Evolutionary conservation across 2,329 filamentous ascomycete genomes (phyloP), one percentile per base, ranked within the genome.

Genomic region (Cordyceps militaris): DNA sequence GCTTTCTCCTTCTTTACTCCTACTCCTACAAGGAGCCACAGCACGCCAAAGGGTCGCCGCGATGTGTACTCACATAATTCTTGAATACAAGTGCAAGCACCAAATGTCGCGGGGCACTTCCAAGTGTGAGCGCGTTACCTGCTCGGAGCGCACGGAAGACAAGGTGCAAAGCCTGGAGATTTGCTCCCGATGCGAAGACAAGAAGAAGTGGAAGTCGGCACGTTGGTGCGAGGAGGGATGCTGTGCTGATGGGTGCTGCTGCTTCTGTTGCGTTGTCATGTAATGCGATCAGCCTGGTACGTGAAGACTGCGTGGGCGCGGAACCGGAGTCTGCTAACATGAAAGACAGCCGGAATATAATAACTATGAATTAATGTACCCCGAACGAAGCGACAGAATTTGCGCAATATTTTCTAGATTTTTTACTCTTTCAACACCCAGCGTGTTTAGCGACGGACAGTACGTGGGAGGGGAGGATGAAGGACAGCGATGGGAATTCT

Each of bases 201-300:
- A 61, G n/a, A 62, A 62, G 36, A 57, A 63, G 42, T 64, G 68
- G 53, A 64, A 63, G 44, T 74, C 71, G 7, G 66, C 70, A 6
- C 64, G 70, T 56, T 74, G 71, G 71, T 73, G 71, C 56, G 69
- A 67, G 3, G 66, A 70, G 16, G 70, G 70, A 51, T 72, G 70
- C 56, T 63, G 67, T 53, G 55, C 59, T 47, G 47, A 58, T 6
- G 56, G 56, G 26, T 51, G 46, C 23, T 48, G 44, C 36, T 50
- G 44, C 19, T 58, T 38, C 30, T 53, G 50, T 14, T 54, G 51
- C 28, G 24, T 46, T 4, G 23, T 58, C 48, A 58, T 58, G 56
- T 58, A 58, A 46, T 16, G 55, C 46, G 47, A 40, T 10, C 19
- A n/a, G 16, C 21, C 11, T 57, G 44, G 51, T 50, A 36, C 24